Base-by-base conservation (phyloP, 2,329 filamentous ascomycete genomes). In the Trichoderma simmonsii region DNA sequence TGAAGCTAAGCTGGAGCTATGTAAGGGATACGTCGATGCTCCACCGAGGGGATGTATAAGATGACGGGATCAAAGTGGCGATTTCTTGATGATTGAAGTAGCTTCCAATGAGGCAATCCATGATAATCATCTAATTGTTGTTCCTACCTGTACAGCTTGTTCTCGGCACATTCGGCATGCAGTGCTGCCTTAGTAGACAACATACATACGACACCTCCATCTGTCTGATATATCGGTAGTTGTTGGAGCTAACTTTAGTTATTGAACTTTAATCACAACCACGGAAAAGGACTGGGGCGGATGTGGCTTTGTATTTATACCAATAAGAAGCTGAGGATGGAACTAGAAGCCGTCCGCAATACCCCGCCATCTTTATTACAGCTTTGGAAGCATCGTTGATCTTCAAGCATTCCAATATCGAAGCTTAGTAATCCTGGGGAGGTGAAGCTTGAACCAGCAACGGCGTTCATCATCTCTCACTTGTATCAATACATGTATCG, bases 11-110 rank as follows among this genome's bases (percentile, higher is more conserved):
- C 28, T 34, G 56, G 54, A 18, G 54, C 26, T 54, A n/a, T 9
- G 11, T 18, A 30, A 59, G 61, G 36, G 63, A 34, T 43, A 61
- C 63, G 63, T 66, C 54, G 56, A 51, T 48, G 67, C 57, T 70
- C 66, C 67, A 64, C 69, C 39, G 32, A 30, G 48, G 39, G 43
- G 28, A 30, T 9, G 28, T 1, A 14, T 3, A 51, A 6, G 48
- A 51, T 21, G 43, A 51, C 0, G 43, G 18, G 9, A 21, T 4
- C 3, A 21, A 51, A 26, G 12, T 51, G 8, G 9, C 7, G n/a
- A 21, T 24, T 21, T 0, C 4, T 21, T 51, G 4, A 0, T 48
- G 4, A 21, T 21, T 21, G 9, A 2, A 51, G 2, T 21, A 3
- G 9, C 0, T 24, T 51, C 2, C 6, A 1, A 12, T 21, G 0